Base-by-base conservation (phyloP, 108 stramenopile species). In the Cyclotella distinguenda region DNA sequence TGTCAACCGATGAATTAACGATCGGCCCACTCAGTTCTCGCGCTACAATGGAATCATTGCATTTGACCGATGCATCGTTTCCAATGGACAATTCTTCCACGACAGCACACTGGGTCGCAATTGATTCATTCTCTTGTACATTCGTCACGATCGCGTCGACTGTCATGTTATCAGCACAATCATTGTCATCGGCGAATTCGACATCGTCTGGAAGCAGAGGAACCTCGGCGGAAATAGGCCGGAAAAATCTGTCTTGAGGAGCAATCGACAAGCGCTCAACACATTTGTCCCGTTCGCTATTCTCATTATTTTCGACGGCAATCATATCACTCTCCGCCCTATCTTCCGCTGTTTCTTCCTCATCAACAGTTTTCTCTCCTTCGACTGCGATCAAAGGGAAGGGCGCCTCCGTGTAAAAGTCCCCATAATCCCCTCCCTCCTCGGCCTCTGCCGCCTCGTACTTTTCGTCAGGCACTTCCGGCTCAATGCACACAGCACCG, bases 361-460 rank as follows among this genome's bases (percentile, higher is more conserved):
- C 47, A 16, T 33, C 47, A 32, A n/a, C 49, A 38, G 13, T 51
- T 1, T 46, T 26, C 1, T 65, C 64, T 21, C 56, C 54, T 18
- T 66, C 54, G 28, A 16, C 44, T 35, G 26, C 8, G 1, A 34
- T 45, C 31, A 49, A 5, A 7, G 51, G 51, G 19, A 61, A 55
- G 13, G 34, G 19, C 0, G 19, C 60, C 31, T 61, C 51, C 3
- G 52, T 62, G 33, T 60, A 61, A 38, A 71, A 71, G 45, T 62
- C 51, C 27, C 60, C 51, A 26, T 61, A 53, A 62, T 71, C 60
- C 13, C n/a, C 60, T 12, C 51, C 64, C 18, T 66, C 64, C 6
- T 67, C 57, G 32, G 18, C 44, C 0, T 56, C 36, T 27, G 53
- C 6, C 22, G 25, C 60, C 22, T 54, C 27, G 26, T 30, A 27